Percentiles rank a stretch among this genome's conserved stretches.
These are phyloP conservation scores for Neurospora sp. DNA, from an alignment of 495 filamentous ascomycete genomes.

Conservation along the genomic window DNA sequence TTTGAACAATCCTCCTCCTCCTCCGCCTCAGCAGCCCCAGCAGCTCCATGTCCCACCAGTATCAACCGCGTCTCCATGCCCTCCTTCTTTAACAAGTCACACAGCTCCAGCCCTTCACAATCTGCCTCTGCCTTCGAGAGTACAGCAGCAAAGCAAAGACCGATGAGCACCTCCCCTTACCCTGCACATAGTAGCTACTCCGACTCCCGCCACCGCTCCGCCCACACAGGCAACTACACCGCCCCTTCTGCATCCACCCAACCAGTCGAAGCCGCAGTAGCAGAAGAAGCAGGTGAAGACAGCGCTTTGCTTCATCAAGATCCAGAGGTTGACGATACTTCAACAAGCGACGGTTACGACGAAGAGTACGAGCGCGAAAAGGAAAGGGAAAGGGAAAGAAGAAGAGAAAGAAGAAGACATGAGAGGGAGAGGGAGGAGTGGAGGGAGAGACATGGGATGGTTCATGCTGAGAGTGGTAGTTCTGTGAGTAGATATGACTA, in stretches of 20 bases:
- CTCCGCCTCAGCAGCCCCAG: background rate
- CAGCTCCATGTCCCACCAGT: no score
- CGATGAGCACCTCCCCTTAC: background rate
- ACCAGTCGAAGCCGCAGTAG: background rate
- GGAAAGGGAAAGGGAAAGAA: background rate
- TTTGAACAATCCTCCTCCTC: slow-evolving; percentile 13
- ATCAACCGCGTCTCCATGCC: background rate
- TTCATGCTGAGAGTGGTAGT: background rate
- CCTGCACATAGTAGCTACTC: background rate
- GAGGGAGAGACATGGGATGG: background rate
- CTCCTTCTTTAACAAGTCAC: background rate
- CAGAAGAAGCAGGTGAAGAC: background rate
- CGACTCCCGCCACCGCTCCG: background rate
- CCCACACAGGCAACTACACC: no score
- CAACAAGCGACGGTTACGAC: background rate
- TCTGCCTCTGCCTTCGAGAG: background rate
- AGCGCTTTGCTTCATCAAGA: background rate
- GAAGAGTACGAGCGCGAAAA: background rate
- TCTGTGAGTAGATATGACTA: background rate
- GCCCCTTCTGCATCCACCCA: background rate
- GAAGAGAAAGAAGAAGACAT: background rate
- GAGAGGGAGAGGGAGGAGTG: background rate
- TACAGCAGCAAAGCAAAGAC: background rate
- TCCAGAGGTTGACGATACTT: background rate
- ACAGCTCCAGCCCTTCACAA: background rate